Conservation (phyloP, 208 protist species). For the Trypanosoma lewisi region DNA sequence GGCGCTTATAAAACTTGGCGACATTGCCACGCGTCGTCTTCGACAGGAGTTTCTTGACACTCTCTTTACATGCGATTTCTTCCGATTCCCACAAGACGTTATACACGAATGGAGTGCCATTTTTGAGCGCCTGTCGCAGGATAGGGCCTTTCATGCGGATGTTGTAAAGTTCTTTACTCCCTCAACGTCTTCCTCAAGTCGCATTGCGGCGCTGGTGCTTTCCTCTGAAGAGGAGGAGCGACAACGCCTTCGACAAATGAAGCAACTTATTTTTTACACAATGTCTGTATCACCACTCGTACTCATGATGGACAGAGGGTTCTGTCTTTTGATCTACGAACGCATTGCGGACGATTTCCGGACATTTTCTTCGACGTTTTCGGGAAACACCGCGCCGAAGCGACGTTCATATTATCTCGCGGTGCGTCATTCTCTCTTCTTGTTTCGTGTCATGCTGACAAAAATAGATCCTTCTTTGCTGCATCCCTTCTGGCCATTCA, state of each 20-base stretch:
- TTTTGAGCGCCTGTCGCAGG: slow-evolving; percentile 26
- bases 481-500: slow-evolving; percentile 47
- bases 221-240: slow-evolving; percentile 42
- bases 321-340: slow-evolving; percentile 43
- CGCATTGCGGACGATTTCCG: slow-evolving; percentile 33
- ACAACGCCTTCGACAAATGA: slow-evolving; percentile 32
- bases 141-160: slow-evolving; percentile 25
- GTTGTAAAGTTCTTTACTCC: slow-evolving; percentile 20
- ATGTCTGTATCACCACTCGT: slow-evolving; percentile 5
- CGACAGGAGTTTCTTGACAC: slow-evolving; percentile 37
- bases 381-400: background rate
- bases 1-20: slow-evolving; percentile 13
- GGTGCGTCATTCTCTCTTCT: slow-evolving; percentile 38
- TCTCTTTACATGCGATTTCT: slow-evolving; percentile 46
- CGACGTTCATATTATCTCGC: background rate
- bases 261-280: slow-evolving; percentile 42
- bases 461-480: slow-evolving; percentile 32
- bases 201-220: slow-evolving; percentile 35
- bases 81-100: slow-evolving; percentile 33
- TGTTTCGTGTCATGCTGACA: slow-evolving; percentile 63
- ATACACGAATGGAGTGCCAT: slow-evolving; percentile 43
- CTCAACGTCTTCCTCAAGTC: slow-evolving; percentile 20
- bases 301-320: slow-evolving; percentile 33
- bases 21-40: slow-evolving; percentile 34
- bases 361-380: slow-evolving; percentile 18